These are phyloP conservation scores for Saccharomyces hybrid DNA, from an alignment of 1,139 yeast genomes.

Conservation along the genomic window DNA sequence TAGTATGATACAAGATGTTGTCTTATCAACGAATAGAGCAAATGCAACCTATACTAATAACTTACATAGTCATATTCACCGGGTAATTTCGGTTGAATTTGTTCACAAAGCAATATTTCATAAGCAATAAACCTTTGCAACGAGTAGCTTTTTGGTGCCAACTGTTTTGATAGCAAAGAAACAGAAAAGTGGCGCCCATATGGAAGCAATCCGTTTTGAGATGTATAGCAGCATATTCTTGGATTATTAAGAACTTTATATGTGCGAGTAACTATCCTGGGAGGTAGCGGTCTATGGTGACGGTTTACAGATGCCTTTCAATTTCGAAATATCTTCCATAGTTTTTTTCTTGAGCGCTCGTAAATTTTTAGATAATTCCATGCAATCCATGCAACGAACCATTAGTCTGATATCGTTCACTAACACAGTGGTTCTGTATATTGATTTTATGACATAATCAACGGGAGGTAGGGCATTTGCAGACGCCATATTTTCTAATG, in stretches of 20 bases:
- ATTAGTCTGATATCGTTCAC: slow-evolving; percentile 58
- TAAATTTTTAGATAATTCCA: slow-evolving; percentile 45
- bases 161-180: neutral
- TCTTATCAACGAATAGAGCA: neutral
- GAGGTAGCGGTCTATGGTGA: neutral
- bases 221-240: neutral
- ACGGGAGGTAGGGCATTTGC: slow-evolving; percentile 47
- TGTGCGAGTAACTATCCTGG: neutral
- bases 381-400: slow-evolving; percentile 54
- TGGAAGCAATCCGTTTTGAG: neutral
- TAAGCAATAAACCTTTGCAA: neutral
- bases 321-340: slow-evolving; percentile 14
- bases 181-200: neutral
- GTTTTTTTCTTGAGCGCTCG: slow-evolving; percentile 31
- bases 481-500: slow-evolving; percentile 47
- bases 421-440: slow-evolving; percentile 52
- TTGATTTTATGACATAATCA: slow-evolving; percentile 46
- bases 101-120: neutral
- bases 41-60: neutral
- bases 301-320: slow-evolving; percentile 1
- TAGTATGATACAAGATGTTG: neutral
- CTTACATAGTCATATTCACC: neutral
- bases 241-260: neutral
- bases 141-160: neutral
- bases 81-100: neutral